Percentiles rank a stretch among this genome's conserved stretches.
Conservation (phyloP, 2,329 filamentous ascomycete species). For the Trichoderma harzianum region DNA sequence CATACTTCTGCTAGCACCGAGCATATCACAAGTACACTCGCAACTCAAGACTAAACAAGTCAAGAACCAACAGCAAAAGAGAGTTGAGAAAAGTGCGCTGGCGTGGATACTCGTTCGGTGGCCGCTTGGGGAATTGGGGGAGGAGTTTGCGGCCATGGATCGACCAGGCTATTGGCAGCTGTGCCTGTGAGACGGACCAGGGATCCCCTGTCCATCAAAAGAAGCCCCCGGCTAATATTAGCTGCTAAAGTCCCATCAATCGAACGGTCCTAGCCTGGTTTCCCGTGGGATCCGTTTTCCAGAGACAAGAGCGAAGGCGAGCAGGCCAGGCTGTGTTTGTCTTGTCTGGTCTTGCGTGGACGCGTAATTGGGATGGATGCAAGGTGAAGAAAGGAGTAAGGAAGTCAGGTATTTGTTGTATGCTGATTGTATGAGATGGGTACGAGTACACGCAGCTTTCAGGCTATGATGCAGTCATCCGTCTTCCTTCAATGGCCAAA, state of each 20-base stretch:
- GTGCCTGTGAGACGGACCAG: background rate
- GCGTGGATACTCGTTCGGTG: background rate
- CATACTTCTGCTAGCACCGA: background rate
- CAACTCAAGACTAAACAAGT: background rate
- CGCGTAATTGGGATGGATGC: background rate
- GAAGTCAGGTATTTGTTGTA: background rate
- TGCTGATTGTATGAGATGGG: background rate
- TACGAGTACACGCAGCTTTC: background rate
- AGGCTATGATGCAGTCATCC: background rate
- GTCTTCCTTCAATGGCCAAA: background rate
- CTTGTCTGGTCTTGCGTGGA: background rate
- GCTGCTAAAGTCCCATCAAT: background rate
- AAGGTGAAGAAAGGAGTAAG: background rate
- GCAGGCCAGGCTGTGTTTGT: background rate
- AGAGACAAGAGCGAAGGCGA: background rate
- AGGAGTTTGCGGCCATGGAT: background rate
- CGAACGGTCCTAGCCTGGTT: background rate
- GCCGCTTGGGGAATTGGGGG: background rate
- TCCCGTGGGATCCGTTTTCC: background rate
- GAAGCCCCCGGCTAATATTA: background rate
- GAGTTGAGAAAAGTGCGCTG: background rate
- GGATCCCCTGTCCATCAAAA: background rate
- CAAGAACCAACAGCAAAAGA: background rate
- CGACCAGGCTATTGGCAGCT: background rate
- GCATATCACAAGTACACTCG: background rate